Base-by-base conservation (phyloP, 352 stramenopile genomes). In the Halophytophthora batemanensis region DNA sequence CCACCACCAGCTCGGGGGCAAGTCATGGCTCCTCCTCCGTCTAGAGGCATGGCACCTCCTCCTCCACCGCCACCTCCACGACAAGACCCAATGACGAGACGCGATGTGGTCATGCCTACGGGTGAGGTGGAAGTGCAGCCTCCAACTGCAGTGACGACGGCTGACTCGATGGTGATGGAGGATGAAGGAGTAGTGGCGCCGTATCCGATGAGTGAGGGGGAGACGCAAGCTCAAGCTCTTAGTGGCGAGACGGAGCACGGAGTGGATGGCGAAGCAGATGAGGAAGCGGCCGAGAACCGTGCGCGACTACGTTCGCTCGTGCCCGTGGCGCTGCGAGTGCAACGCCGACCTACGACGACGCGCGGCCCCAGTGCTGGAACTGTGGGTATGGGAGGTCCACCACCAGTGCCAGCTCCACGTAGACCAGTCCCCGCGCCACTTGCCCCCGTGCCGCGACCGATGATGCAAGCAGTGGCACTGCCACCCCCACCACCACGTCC, bases 241-340 rank as follows among this genome's bases (percentile, higher is more conserved):
- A n/a, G n/a, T n/a, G n/a, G n/a, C n/a, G n/a, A n/a, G n/a, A n/a
- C n/a, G n/a, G 56, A 67, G 14, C 22, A 52, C 28, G 52, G 72
- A 48, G 56, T 68, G 15, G 59, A 72, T 12, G 58, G 73, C 15
- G 53, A 76, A 13, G 61, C 63, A 10, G 53, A 50, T 10, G 66
- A 68, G 42, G 44, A 50, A 29, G 61, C 47, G 38, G 63, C 54
- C 45, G 74, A 77, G 48, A 62, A 70, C 40, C 73, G 65, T 31
- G 61, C 56, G 21, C 64, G 72, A 23, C 50, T 90, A 37, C 70
- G 76, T 0, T 82, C 78, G 28, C 70, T 90, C 13, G 61, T 90
- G 7, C 78, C 78, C 4, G 64, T 85, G 5, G 66, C 78, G 2
- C 49, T 89, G n/a, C 78, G 78, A 13, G 63, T 84, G 3, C 78